These are phyloP conservation scores for Aphanomyces invadans DNA, from an alignment of 352 stramenopile genomes.

Conservation along the genomic window DNA sequence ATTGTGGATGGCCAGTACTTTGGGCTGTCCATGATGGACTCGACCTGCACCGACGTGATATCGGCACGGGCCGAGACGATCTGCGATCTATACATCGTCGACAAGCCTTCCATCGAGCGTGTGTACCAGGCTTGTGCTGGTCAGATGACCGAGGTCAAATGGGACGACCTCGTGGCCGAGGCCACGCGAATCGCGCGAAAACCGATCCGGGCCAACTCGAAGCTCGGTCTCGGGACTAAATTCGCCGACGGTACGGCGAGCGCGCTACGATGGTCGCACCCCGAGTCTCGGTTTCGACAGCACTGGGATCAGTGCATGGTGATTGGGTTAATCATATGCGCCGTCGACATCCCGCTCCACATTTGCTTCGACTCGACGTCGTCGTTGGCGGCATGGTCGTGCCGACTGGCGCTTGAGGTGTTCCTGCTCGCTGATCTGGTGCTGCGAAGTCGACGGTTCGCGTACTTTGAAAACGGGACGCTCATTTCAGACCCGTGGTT, in stretches of 20 bases:
- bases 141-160: not conserved
- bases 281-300: conserved; percentile 3
- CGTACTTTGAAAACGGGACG: conserved; percentile 56
- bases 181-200: not conserved
- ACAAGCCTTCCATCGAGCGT: not conserved
- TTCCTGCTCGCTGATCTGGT: conserved; percentile 56
- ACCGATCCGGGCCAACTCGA: conserved; percentile 7
- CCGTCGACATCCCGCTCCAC: conserved; percentile 12
- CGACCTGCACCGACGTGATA: not conserved
- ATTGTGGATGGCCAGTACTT: conserved; percentile 19
- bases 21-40: conserved; percentile 12
- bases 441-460: conserved; percentile 46
- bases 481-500: conserved; percentile 48
- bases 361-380: conserved; percentile 3
- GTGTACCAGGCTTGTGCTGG: not conserved
- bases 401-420: conserved; percentile 34
- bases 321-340: not conserved
- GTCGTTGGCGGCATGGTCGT: not conserved
- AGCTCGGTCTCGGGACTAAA: not conserved
- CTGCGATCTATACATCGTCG: conserved; percentile 15
- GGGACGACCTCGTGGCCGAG: not conserved
- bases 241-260: not conserved
- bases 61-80: conserved; percentile 1
- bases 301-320: conserved; percentile 14
- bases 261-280: not conserved